Conservation (phyloP, 164 flowering plant genomes). For the Dillenia suffruticosa region DNA sequence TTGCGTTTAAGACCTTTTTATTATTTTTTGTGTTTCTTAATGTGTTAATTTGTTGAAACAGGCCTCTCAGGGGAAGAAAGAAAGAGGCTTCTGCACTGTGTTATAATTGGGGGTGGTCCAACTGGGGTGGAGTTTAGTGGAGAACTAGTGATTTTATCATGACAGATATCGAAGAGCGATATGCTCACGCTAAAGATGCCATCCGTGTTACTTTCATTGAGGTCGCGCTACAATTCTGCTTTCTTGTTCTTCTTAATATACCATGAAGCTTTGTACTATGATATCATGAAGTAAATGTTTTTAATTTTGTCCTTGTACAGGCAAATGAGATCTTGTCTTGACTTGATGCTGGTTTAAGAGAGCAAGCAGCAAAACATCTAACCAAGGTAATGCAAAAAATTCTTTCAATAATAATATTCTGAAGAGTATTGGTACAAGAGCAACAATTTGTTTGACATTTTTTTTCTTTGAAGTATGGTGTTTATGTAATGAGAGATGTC, state of each 20-base stretch:
- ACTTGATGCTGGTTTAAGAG: constrained; percentile 67
- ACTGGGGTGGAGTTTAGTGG: constrained; percentile 94
- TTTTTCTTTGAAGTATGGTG: constrained; percentile 46
- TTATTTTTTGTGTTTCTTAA: background rate
- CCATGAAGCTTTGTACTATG: background rate
- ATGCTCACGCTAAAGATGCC: constrained; percentile 74
- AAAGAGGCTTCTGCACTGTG: constrained; percentile 73
- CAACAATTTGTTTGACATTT: background rate
- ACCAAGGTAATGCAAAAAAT: constrained; percentile 45
- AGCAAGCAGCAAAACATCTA: constrained; percentile 74
- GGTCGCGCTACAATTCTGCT: constrained; percentile 31
- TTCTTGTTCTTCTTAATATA: background rate
- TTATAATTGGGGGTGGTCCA: constrained; percentile 89
- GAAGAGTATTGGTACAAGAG: background rate
- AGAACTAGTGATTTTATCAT: constrained; percentile 81
- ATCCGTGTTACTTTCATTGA: constrained; percentile 76
- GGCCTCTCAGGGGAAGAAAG: constrained; percentile 77
- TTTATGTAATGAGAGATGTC: constrained; percentile 60
- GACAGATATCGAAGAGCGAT: constrained; percentile 64
- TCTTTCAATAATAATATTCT: background rate
- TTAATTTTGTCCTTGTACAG: constrained; percentile 24
- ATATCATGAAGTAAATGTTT: background rate
- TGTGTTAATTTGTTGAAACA: constrained; percentile 16
- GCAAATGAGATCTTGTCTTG: constrained; percentile 89
- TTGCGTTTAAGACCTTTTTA: background rate